These are phyloP conservation scores for Trichoderma oligosporum DNA, from an alignment of 2,329 filamentous ascomycete species.

Conservation along the genomic window DNA sequence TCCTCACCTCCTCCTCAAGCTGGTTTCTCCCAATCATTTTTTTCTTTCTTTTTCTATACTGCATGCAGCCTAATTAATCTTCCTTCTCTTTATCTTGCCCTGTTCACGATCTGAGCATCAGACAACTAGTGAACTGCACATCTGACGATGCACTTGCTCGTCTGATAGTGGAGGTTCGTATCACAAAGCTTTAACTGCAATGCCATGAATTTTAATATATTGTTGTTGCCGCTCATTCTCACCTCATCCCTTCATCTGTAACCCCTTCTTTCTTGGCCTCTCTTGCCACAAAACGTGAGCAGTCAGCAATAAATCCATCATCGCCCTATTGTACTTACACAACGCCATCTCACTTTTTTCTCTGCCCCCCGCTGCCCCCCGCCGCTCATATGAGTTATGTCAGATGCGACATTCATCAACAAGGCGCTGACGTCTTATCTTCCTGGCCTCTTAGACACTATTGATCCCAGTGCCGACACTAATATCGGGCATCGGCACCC, in stretches of 20 bases:
- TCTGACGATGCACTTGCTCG: background rate
- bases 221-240: background rate
- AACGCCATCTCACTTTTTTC: background rate
- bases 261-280: background rate
- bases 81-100: background rate
- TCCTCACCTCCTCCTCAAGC: background rate
- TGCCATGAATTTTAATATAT: background rate
- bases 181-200: background rate
- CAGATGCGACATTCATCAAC: background rate
- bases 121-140: background rate
- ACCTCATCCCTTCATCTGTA: background rate
- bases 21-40: background rate
- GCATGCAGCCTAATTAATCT: background rate
- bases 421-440: constrained; percentile 14
- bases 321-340: background rate
- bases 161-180: background rate
- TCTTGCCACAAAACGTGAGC: background rate
- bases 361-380: too few relatives aligned
- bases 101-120: background rate
- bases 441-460: constrained; percentile 9
- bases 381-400: background rate
- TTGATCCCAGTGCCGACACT: constrained; percentile 9
- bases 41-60: background rate
- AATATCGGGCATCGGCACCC: constrained; percentile 1
- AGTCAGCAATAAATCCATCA: constrained; percentile 3